phyloP scores from a whole-genome alignment of 1,284 basidiomycete species.

The Meira nashicola region DNA sequence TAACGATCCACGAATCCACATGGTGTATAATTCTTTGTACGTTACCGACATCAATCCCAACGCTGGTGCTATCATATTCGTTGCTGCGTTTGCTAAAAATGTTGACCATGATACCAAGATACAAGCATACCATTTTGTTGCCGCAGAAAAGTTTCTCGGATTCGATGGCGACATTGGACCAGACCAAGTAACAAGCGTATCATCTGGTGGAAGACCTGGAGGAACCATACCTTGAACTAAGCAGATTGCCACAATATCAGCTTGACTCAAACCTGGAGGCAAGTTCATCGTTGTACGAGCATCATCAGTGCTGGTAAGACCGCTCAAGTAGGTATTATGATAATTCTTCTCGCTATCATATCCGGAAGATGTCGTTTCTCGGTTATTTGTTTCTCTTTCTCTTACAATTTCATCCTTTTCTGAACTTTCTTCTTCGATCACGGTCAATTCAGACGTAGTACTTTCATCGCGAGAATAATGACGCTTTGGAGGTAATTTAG shows the following conservation, averaged over 20 bases:
- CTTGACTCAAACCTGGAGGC: constrained; percentile 8
- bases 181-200: constrained; percentile 61
- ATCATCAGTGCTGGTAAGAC: constrained; percentile 2
- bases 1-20: constrained; percentile 3
- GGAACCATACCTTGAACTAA: constrained; percentile 11
- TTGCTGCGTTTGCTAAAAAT: constrained; percentile 8
- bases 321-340: neutral
- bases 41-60: constrained; percentile 11
- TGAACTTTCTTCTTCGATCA: neutral
- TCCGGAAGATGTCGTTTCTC: neutral
- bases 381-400: neutral
- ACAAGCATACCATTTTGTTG: constrained; percentile 7
- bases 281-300: neutral
- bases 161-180: constrained; percentile 64
- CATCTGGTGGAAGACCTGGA: constrained; percentile 17
- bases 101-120: constrained; percentile 6
- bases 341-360: neutral
- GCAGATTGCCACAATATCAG: constrained; percentile 9
- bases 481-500: neutral
- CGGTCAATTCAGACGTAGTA: neutral
- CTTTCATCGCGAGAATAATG: neutral
- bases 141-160: constrained; percentile 65
- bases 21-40: constrained; percentile 4
- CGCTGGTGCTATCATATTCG: constrained; percentile 8
- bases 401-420: neutral